Base-by-base conservation (phyloP, 2,329 filamentous ascomycete genomes). In the Parastagonospora avenae region DNA sequence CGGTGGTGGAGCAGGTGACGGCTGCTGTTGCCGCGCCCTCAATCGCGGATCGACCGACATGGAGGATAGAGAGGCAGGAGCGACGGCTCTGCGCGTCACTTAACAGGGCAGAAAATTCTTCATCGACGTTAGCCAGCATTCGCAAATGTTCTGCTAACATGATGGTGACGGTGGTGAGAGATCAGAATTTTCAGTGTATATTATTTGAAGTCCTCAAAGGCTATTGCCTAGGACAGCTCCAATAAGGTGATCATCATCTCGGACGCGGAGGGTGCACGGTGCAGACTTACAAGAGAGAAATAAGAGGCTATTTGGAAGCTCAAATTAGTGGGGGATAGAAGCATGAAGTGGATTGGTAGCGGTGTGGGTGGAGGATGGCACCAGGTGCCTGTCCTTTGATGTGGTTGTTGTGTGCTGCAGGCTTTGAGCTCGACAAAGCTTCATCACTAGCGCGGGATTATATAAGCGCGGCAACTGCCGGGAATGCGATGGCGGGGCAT, bases 181-280 rank as follows among this genome's bases (percentile, higher is more conserved):
- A 63, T 70, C 69, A 73, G 64, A 68, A 71, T 73, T 70, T 76
- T 82, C 66, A 71, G 69, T 72, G 71, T 67, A 62, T 69, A 70
- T 64, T 71, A 66, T 67, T 62, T 81, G 50, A 27, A 62, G 78
- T 89, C 86, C 67, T 73, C 66, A 72, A 62, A 65, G 73, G 70
- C 72, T 73, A 79, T 41, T 52, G 61, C 60, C 63, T 83, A 83
- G 85, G 87, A 90, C 86, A 90, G 87, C 87, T 90, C 87, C 87
- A 90, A 90, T 90, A 88, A 69, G 70, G 66, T 64, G 67, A 71
- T 86, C 84, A 86, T 86, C 84, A 84, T 77, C 52, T 66, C 59
- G 60, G 46, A 54, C 36, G 29, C 35, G 31, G 38, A 39, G 42
- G 42, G 38, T 40, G 52, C 40, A 50, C 46, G 43, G 33, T 7